A percentile compares a stretch with the other conserved stretches of the same genome.
phyloP scores from a whole-genome alignment of 768 basidiomycete genomes.

The Ramaria sp. region DNA sequence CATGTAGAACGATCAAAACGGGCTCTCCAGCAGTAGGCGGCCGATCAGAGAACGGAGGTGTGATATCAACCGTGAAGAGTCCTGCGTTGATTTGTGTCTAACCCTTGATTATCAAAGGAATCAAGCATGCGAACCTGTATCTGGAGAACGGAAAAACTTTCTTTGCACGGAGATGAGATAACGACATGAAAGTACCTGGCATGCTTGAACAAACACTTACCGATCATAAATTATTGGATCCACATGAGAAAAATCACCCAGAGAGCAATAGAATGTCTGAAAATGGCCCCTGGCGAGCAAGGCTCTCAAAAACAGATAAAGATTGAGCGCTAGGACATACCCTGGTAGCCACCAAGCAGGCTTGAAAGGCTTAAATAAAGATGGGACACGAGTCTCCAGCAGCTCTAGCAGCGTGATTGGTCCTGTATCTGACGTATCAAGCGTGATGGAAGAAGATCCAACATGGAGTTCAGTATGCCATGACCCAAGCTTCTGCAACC shows the following conservation, averaged over 20 bases:
- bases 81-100: constrained; percentile 6
- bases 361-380: constrained; percentile 20
- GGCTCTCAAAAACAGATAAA: neutral
- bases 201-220: neutral
- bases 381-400: neutral
- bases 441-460: neutral
- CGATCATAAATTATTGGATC: constrained; percentile 5
- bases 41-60: constrained; percentile 11
- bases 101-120: neutral
- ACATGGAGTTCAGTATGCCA: neutral
- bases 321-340: constrained; percentile 5
- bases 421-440: neutral
- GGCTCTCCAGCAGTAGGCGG: constrained; percentile 9
- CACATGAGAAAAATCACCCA: neutral
- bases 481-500: neutral
- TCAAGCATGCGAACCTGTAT: constrained; percentile 1
- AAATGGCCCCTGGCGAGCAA: constrained; percentile 1
- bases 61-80: constrained; percentile 15
- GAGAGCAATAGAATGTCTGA: constrained; percentile 9
- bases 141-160: constrained; percentile 1
- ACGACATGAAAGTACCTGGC: neutral
- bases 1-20: constrained; percentile 16
- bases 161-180: neutral
- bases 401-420: neutral
- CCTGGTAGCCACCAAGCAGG: constrained; percentile 16